Conservation (phyloP, 1,139 yeast species). For the Geotrichum bryndzae region DNA sequence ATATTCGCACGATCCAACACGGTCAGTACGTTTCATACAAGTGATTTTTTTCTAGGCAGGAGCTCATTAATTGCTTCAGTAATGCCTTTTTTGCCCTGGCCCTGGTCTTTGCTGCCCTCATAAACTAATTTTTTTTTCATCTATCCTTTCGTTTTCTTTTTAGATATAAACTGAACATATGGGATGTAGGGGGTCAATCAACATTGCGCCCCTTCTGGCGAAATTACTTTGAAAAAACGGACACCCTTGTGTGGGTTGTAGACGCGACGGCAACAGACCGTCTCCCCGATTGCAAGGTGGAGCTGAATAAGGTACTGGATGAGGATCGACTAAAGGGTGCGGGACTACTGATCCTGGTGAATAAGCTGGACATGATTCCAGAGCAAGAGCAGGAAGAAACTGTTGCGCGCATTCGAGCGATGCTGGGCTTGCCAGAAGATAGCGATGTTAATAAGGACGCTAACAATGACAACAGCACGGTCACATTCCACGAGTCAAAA, state of each 20-base stretch:
- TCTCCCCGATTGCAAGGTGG: slow-evolving; percentile 56
- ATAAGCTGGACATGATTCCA: slow-evolving; percentile 44
- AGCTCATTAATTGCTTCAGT: background rate
- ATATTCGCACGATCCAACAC: slow-evolving; percentile 46
- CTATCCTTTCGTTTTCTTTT: background rate
- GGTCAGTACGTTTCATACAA: slow-evolving; percentile 20
- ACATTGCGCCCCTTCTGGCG: slow-evolving; percentile 81
- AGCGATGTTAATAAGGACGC: slow-evolving; percentile 33
- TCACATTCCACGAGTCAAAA: slow-evolving; percentile 39
- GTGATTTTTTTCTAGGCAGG: too few species aligned
- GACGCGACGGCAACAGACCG: slow-evolving; percentile 63
- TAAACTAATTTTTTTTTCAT: background rate
- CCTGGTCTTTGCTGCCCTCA: background rate
- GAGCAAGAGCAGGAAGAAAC: slow-evolving; percentile 36
- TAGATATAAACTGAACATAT: slow-evolving; percentile 43
- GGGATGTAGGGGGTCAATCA: slow-evolving; percentile 88
- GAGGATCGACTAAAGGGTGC: slow-evolving; percentile 41
- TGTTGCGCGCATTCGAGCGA: slow-evolving; percentile 23
- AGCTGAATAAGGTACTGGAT: slow-evolving; percentile 37
- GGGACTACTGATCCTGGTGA: slow-evolving; percentile 40
- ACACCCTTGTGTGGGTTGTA: slow-evolving; percentile 85
- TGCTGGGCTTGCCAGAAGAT: slow-evolving; percentile 26
- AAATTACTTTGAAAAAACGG: slow-evolving; percentile 82
- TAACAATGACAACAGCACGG: slow-evolving; percentile 27
- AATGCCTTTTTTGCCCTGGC: background rate